These are phyloP conservation scores for Hemileccinum rubropunctum DNA, from an alignment of 768 basidiomycete species.

Conservation along the genomic window DNA sequence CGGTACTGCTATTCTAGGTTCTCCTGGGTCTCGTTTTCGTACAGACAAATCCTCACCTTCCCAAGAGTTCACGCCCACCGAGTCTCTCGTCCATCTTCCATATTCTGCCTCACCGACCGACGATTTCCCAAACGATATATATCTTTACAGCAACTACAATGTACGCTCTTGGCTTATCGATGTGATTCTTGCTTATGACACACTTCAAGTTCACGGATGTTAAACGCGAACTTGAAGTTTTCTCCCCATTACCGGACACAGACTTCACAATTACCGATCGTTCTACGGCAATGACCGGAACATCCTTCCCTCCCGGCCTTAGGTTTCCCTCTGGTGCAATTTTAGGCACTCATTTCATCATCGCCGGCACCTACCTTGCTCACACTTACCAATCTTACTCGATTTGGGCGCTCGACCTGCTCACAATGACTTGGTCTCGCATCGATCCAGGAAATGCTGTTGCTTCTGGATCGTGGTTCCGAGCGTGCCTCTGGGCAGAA, in stretches of 20 bases:
- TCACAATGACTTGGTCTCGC: constrained; percentile 79
- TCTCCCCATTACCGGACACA: constrained; percentile 73
- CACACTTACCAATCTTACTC: constrained; percentile 94
- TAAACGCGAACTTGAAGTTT: constrained; percentile 90
- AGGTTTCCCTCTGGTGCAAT: constrained; percentile 96
- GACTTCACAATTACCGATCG: constrained; percentile 80
- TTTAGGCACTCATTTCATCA: constrained; percentile 85
- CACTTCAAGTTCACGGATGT: constrained; percentile 81
- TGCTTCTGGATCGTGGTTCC: constrained; percentile 90
- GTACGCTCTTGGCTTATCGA: constrained; percentile 41
- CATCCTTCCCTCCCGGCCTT: constrained; percentile 87
- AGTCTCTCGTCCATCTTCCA: constrained; percentile 66
- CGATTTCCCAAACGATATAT: constrained; percentile 82
- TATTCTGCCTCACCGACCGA: constrained; percentile 72
- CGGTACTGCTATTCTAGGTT: constrained; percentile 45
- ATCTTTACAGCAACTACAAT: constrained; percentile 95
- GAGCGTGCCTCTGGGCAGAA: constrained; percentile 83
- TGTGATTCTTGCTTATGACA: constrained; percentile 5
- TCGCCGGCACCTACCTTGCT: constrained; percentile 94
- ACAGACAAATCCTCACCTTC: constrained; percentile 41
- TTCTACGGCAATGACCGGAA: constrained; percentile 76
- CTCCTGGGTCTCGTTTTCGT: constrained; percentile 58
- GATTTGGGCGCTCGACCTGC: constrained; percentile 91
- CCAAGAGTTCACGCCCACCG: constrained; percentile 53
- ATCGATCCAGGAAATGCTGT: constrained; percentile 88